phyloP scores from a whole-genome alignment of 495 filamentous ascomycete genomes.

The Achaetomiella virescens region DNA sequence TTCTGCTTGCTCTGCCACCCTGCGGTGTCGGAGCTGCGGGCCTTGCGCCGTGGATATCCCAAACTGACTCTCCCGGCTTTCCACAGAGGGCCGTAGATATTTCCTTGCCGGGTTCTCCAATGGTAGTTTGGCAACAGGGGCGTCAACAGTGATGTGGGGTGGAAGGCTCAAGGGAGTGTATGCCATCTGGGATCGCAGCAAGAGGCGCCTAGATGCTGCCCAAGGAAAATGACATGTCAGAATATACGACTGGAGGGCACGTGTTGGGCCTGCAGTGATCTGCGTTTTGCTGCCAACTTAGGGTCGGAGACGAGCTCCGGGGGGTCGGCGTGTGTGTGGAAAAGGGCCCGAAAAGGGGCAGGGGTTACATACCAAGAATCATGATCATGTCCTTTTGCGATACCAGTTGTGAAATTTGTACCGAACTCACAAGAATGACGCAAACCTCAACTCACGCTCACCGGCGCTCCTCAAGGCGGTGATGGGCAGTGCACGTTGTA shows the following conservation, averaged over 20 bases:
- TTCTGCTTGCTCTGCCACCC: too few relatives aligned
- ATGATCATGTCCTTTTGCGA: background rate
- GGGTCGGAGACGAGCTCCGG: background rate
- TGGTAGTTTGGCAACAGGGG: too few relatives aligned
- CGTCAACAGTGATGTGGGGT: too few relatives aligned
- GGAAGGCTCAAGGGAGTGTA: background rate
- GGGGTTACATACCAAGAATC: background rate
- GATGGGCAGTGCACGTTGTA: background rate
- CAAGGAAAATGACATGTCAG: background rate
- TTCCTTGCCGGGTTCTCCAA: too few relatives aligned
- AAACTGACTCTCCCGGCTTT: too few relatives aligned
- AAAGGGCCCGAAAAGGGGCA: background rate
- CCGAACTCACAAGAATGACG: background rate
- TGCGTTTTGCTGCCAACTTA: background rate
- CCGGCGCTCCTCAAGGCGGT: background rate
- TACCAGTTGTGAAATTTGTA: background rate
- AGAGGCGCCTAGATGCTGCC: background rate
- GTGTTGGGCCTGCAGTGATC: constrained; percentile 6
- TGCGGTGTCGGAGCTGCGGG: too few relatives aligned
- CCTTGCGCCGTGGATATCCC: too few relatives aligned
- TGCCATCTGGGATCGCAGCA: background rate
- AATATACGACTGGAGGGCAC: background rate
- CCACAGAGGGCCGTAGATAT: too few relatives aligned
- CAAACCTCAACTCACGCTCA: background rate
- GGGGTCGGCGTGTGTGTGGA: too few relatives aligned